Base-by-base conservation (phyloP, 805 yeast species). In the Citeromyces matritensis region DNA sequence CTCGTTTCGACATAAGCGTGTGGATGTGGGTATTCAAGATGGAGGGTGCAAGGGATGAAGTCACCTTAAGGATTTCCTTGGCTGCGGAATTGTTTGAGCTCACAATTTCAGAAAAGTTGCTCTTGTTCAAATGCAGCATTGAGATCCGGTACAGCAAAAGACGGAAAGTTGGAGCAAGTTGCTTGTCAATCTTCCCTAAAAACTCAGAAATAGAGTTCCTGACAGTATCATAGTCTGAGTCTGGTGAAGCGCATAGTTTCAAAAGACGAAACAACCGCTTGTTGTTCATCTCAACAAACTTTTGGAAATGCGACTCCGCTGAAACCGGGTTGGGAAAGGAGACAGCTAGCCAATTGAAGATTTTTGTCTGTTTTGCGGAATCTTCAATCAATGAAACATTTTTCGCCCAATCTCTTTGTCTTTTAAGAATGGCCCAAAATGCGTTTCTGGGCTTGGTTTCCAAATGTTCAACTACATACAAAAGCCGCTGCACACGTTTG, bases 121-220 rank as follows among this genome's bases (percentile, higher is more conserved):
- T 67, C 41, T 67, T 65, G 53, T 83, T 85, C 50, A 65, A 78
- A 14, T 76, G 45, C 3, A 78, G 49, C 23, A 67, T 59, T 0
- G 86, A 64, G 0, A 77, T 49, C 39, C 94, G 60, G 40, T 70
- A 74, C 24, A 80, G 42, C 15, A 84, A 43, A 2, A 78, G 50
- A 40, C 71, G 67, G 36, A 82, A 54, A 1, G 68, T 45, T 33
- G 75, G 82, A 6, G 55, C 51, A 5, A 79, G 39, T 7, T 17
- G 21, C 7, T 17, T 17, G 21, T 17, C 21, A 17, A 17, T 17
- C 41, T 76, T 72, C 4, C 53, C 57, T 15, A 72, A 51, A 7
- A 84, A 48, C 44, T 83, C 94, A 35, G 65, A 69, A 33, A 75
- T 60, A 6, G 85, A 66, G 33, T 67, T 77, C 23, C 58, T 56